These are phyloP conservation scores for Noccaea bulbosa DNA, from an alignment of 345 rosid genomes.

Conservation along the genomic window DNA sequence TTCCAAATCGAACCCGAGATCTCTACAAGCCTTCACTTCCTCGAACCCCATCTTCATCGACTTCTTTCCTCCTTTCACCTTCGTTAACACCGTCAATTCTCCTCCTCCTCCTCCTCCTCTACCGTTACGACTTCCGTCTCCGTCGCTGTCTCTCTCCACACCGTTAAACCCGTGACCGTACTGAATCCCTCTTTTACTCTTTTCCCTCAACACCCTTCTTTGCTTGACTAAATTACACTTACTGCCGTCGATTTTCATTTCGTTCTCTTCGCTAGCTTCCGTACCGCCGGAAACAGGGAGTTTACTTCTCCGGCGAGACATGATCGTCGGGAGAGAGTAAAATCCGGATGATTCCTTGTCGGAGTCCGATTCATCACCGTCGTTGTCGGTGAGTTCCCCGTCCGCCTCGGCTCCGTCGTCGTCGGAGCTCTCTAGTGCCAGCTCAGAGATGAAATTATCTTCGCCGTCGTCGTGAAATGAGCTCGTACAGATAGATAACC, in stretches of 20 bases:
- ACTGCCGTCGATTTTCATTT: slow-evolving; percentile 52
- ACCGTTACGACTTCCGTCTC: slow-evolving; percentile 52
- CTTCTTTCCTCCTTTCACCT: slow-evolving; percentile 80
- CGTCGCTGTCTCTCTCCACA: slow-evolving; percentile 58
- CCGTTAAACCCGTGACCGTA: slow-evolving; percentile 54
- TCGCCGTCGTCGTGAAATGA: slow-evolving; percentile 58
- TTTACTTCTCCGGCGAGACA: slow-evolving; percentile 53
- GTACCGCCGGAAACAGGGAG: not conserved
- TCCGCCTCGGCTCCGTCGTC: slow-evolving; percentile 45
- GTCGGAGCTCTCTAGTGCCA: slow-evolving; percentile 66
- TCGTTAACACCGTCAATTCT: slow-evolving; percentile 78
- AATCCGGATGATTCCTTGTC: slow-evolving; percentile 55
- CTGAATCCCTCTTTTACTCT: slow-evolving; percentile 69
- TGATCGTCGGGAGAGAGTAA: slow-evolving; percentile 70
- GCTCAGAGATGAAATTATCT: slow-evolving; percentile 46
- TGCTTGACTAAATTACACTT: slow-evolving; percentile 30
- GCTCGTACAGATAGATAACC: slow-evolving; percentile 73
- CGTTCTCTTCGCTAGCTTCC: slow-evolving; percentile 3
- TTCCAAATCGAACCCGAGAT: slow-evolving; percentile 88
- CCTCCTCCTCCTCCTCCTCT: slow-evolving; percentile 74
- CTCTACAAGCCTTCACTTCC: slow-evolving; percentile 85
- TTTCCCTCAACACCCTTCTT: slow-evolving; percentile 54
- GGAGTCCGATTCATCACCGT: slow-evolving; percentile 60
- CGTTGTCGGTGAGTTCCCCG: slow-evolving; percentile 59
- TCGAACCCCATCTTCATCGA: slow-evolving; percentile 83